Conservation (phyloP, 176 grass and related monocot genomes). For the Oryza brachyantha region DNA sequence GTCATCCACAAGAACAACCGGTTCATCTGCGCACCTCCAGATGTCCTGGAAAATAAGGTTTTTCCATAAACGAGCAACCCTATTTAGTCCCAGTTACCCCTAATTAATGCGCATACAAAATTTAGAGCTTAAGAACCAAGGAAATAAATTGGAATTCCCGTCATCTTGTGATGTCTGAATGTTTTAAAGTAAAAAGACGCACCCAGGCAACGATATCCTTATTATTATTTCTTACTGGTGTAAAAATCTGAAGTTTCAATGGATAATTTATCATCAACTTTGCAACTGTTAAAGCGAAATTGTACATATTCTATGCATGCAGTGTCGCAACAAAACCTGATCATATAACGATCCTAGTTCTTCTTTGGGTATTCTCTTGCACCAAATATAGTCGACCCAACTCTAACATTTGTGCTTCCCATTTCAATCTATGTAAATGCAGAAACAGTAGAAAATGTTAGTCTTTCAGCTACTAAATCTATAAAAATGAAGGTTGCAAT, state of each 20-base stretch:
- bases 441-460: not conserved
- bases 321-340: not conserved
- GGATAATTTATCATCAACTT: slow-evolving; percentile 18
- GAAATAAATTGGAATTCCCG: not conserved
- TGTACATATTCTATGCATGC: not conserved
- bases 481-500: not conserved
- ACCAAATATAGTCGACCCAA: slow-evolving; percentile 83
- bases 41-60: too few relatives aligned
- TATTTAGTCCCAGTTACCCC: too few relatives aligned
- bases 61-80: too few relatives aligned
- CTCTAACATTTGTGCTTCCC: slow-evolving; percentile 79
- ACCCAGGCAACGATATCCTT: not conserved
- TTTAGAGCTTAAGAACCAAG: not conserved
- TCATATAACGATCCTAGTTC: slow-evolving; percentile 32
- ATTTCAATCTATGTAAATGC: slow-evolving; percentile 79
- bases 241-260: not conserved
- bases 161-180: not conserved
- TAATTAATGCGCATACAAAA: too few relatives aligned
- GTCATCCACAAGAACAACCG: too few relatives aligned
- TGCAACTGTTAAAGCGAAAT: not conserved
- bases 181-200: not conserved
- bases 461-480: not conserved
- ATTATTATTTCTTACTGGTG: not conserved
- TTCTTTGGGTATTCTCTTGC: slow-evolving; percentile 84
- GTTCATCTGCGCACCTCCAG: too few relatives aligned